Evolutionary conservation across 1,284 basidiomycete species (phyloP), one percentile per base, ranked within the genome.

Genomic region (Irpex rosettiformis): DNA sequence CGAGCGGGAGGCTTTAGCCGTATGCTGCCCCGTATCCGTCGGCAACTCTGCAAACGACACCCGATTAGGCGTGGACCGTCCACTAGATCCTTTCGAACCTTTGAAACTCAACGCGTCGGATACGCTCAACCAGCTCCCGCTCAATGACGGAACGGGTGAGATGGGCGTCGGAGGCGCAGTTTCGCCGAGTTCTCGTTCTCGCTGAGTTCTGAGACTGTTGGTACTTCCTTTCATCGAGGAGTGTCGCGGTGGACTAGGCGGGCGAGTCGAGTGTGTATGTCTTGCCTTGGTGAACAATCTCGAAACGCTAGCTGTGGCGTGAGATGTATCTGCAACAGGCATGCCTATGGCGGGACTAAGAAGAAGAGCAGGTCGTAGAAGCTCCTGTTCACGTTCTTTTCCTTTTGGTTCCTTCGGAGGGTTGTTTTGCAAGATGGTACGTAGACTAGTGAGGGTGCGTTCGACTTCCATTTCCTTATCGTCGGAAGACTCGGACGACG

Each of bases 11-110:
- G 3, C 48, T 11, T 51, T 24, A 7, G 51, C 40, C 33, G 69
- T 65, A 49, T 66, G 66, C 63, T 61, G 58, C 47, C 61, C 58
- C 48, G 72, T 68, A 65, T 89, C 87, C 0, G 27, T 22, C 10
- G 88, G 86, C 33, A 88, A 75, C 69, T 86, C 79, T 27, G 87
- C 87, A 63, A 91, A 91, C 61, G 84, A 88, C 54, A 91, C 91
- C 25, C 84, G 79, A 61, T 88, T 88, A 4, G 89, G 88, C n/a
- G 88, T 90, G 30, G 83, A 84, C 18, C 68, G 65, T 7, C 72
- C 73, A 3, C 48, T 51, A 6, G 73, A 75, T 5, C 72, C 73
- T 2, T 24, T 51, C 22, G 73, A 75, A 68, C 65, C 56, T 64
- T 66, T 28, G 69, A 71, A 22, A 58, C 64, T 33, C 65, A 67